phyloP scores from a whole-genome alignment of 306 rosid species.

The Herpetospermum pedunculosum region DNA sequence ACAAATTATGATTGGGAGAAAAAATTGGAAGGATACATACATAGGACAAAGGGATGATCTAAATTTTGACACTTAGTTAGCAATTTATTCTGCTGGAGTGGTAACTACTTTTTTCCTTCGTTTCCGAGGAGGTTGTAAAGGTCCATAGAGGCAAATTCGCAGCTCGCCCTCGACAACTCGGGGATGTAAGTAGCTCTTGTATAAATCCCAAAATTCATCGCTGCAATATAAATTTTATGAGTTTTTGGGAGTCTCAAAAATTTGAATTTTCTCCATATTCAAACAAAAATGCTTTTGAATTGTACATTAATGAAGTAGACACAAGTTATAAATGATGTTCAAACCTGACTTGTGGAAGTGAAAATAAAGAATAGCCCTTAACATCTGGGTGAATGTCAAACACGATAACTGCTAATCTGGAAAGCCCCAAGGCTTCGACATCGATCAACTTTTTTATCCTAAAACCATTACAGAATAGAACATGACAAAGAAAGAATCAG shows the following conservation, averaged over 20 bases:
- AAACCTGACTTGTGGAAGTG: constrained; percentile 98
- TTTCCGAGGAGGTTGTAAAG: constrained; percentile 24
- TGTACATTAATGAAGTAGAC: no score
- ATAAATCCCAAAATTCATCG: constrained; percentile 83
- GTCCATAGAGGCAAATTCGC: constrained; percentile 60
- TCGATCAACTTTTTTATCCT: constrained; percentile 89
- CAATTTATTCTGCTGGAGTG: neutral
- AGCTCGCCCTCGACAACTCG: constrained; percentile 38
- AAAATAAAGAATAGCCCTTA: constrained; percentile 74
- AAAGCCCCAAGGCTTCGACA: constrained; percentile 66
- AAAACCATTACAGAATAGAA: neutral
- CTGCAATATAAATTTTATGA: constrained; percentile 29
- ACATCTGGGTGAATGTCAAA: constrained; percentile 70
- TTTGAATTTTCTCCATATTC: no score
- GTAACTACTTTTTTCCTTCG: constrained; percentile 20
- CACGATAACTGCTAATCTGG: constrained; percentile 56
- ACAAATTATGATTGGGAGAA: no score
- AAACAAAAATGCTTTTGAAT: no score
- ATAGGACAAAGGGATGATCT: neutral
- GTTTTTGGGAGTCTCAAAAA: neutral
- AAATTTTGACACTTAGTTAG: neutral
- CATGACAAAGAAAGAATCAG: neutral
- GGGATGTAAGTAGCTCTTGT: constrained; percentile 59
- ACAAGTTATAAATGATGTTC: neutral
- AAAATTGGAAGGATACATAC: constrained; percentile 3